Conservation (phyloP, 139 green algal species). For the Microglena sp. region DNA sequence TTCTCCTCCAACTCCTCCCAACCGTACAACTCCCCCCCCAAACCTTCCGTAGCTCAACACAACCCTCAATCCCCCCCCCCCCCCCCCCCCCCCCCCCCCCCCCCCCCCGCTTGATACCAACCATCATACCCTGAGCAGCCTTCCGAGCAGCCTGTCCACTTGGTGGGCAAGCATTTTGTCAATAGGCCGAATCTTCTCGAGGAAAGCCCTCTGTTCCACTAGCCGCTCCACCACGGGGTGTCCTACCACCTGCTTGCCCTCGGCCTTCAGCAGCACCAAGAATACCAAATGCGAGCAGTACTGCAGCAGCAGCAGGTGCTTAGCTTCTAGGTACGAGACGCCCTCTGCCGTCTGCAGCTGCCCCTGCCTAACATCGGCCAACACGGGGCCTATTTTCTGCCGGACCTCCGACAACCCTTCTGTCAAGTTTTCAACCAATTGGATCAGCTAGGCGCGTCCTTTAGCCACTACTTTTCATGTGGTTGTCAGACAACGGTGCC, state of each 20-base stretch:
- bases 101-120: no score
- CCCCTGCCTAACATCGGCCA: slow-evolving; percentile 57
- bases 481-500: no score
- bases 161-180: slow-evolving; percentile 94
- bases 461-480: no score
- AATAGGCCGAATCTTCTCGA: slow-evolving; percentile 88
- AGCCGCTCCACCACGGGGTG: slow-evolving; percentile 80
- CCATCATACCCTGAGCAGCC: no score
- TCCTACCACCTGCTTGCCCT: slow-evolving; percentile 74
- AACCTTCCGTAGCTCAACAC: no score
- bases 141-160: slow-evolving; percentile 87
- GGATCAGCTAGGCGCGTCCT: no score
- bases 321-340: slow-evolving; percentile 91
- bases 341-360: slow-evolving; percentile 71
- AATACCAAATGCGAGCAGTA: slow-evolving; percentile 90
- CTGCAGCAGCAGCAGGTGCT: slow-evolving; percentile 89
- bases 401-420: no score
- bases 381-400: slow-evolving; percentile 56
- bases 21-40: neutral
- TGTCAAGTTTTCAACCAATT: no score
- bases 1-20: slow-evolving; percentile 38
- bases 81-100: no score
- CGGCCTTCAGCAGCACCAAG: slow-evolving; percentile 93
- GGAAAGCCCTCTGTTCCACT: slow-evolving; percentile 42
- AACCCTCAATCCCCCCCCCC: no score